Conservation (phyloP, 768 basidiomycete genomes). For the Mycena maculata region DNA sequence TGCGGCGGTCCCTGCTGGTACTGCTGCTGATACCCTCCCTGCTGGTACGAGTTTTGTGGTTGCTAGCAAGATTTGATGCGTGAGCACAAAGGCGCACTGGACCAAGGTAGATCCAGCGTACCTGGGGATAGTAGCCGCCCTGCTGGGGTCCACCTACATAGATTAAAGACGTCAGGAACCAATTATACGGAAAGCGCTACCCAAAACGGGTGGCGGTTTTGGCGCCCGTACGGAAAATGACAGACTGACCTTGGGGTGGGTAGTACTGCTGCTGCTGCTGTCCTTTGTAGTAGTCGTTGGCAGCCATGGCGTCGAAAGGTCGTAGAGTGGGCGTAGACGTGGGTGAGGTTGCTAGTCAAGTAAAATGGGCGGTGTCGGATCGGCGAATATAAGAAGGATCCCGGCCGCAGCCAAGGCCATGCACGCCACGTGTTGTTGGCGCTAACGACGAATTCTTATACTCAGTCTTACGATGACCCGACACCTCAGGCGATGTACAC, state of each 20-base stretch:
- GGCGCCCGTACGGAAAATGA: slow-evolving; percentile 21
- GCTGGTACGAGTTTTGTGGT: slow-evolving; percentile 76
- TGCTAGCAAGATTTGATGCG: slow-evolving; percentile 53
- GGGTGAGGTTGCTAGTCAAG: slow-evolving; percentile 4
- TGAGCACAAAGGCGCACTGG: neutral
- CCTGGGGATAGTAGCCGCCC: slow-evolving; percentile 77
- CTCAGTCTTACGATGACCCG: no score
- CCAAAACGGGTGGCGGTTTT: slow-evolving; percentile 25
- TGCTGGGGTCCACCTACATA: slow-evolving; percentile 55
- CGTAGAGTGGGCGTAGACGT: slow-evolving; percentile 19
- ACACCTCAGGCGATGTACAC: slow-evolving; percentile 1
- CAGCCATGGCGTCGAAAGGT: slow-evolving; percentile 62
- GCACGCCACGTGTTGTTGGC: no score
- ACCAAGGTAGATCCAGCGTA: slow-evolving; percentile 31
- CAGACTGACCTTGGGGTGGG: slow-evolving; percentile 60
- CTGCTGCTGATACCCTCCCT: slow-evolving; percentile 20
- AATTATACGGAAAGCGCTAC: neutral
- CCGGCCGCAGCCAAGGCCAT: neutral
- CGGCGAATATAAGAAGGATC: neutral
- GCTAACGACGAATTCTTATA: no score
- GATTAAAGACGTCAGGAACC: slow-evolving; percentile 8
- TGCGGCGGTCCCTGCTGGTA: slow-evolving; percentile 49
- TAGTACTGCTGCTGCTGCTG: slow-evolving; percentile 65
- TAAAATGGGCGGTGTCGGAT: neutral
- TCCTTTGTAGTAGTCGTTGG: slow-evolving; percentile 76